phyloP scores from a whole-genome alignment of 176 grass and related monocot genomes.

The Oryza nivara region DNA sequence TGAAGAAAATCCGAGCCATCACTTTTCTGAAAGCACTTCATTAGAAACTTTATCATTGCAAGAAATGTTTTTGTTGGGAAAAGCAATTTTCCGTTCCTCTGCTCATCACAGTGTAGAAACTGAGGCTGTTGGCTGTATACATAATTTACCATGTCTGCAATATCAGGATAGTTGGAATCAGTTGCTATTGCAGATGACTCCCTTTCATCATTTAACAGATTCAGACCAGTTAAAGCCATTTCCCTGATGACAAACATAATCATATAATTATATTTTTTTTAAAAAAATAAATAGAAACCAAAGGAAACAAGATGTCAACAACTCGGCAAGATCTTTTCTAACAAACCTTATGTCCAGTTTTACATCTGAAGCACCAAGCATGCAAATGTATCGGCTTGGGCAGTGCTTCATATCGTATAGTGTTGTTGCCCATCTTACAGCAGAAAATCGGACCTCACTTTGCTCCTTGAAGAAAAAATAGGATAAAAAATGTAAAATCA shows the following conservation, averaged over 20 bases:
- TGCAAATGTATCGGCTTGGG: constrained; percentile 68
- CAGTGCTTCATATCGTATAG: too few species aligned
- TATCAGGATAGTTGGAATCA: constrained; percentile 76
- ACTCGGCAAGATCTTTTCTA: constrained; percentile 12
- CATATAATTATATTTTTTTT: neutral
- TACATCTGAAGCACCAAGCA: constrained; percentile 83
- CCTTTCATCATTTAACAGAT: constrained; percentile 73
- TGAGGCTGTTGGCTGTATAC: constrained; percentile 70
- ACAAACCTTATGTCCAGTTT: constrained; percentile 92
- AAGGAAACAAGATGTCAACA: constrained; percentile 21
- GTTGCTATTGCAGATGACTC: constrained; percentile 46
- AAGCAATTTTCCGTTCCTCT: constrained; percentile 57
- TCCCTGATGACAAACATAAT: constrained; percentile 64
- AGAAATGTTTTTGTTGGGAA: constrained; percentile 85
- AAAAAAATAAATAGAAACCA: constrained; percentile 28
- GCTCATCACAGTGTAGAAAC: constrained; percentile 59
- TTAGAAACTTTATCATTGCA: constrained; percentile 89
- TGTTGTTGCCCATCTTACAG: too few species aligned
- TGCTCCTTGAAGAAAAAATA: constrained; percentile 67
- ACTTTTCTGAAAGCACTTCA: constrained; percentile 85
- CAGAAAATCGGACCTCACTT: too few species aligned
- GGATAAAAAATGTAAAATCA: constrained; percentile 37
- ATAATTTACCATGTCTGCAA: constrained; percentile 70
- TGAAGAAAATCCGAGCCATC: constrained; percentile 35
- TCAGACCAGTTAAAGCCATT: constrained; percentile 87